Percentiles rank a stretch among this genome's conserved stretches.
These are phyloP conservation scores for Backusella psychrophila DNA, from an alignment of 192 early-diverging fungal species.

Conservation along the genomic window DNA sequence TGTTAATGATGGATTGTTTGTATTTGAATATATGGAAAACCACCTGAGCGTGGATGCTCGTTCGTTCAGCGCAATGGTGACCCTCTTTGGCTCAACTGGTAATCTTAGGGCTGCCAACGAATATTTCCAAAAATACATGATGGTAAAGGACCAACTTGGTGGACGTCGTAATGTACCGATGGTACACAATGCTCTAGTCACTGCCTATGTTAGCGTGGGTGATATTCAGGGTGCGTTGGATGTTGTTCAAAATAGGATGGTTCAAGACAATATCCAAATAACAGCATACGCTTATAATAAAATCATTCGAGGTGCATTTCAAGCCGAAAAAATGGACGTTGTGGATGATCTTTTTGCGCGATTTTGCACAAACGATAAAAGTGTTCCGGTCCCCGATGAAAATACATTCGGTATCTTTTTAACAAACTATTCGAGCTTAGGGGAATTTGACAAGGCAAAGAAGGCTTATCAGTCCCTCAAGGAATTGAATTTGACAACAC, in stretches of 20 bases:
- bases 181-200: constrained; percentile 33
- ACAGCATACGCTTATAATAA: constrained; percentile 27
- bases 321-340: constrained; percentile 2
- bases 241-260: constrained; percentile 30
- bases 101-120: constrained; percentile 21
- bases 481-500: constrained; percentile 14
- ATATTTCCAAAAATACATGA: constrained; percentile 34
- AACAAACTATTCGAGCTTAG: not conserved
- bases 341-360: not conserved
- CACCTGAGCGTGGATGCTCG: constrained; percentile 33
- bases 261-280: constrained; percentile 16
- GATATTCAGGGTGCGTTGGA: constrained; percentile 28
- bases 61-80: constrained; percentile 50
- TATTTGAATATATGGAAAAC: constrained; percentile 31
- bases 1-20: constrained; percentile 25
- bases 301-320: constrained; percentile 21
- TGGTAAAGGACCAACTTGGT: not conserved
- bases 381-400: constrained; percentile 26
- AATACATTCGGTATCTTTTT: constrained; percentile 27
- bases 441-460: constrained; percentile 5
- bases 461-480: constrained; percentile 8
- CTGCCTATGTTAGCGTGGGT: constrained; percentile 26
- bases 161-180: constrained; percentile 11
- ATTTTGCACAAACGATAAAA: not conserved
- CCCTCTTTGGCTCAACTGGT: constrained; percentile 32